A percentile compares a stretch with the other conserved stretches of the same genome.
These are phyloP conservation scores for Tanozyma kutaoensis DNA, from an alignment of 805 yeast species.

Conservation along the genomic window DNA sequence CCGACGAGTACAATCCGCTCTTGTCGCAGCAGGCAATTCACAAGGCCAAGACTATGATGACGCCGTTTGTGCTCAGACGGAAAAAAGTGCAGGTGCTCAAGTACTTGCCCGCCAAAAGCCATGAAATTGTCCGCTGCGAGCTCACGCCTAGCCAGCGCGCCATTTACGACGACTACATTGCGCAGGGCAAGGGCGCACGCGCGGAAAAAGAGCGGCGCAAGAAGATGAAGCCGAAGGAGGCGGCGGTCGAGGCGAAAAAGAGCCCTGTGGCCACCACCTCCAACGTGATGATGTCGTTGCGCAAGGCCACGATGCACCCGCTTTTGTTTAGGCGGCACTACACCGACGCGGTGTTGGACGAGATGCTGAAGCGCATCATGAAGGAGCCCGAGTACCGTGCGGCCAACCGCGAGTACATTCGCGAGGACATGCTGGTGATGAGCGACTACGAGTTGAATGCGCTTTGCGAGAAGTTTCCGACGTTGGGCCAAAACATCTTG, in stretches of 20 bases:
- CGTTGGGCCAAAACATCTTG: slow-evolving; percentile 41
- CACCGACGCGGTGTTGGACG: slow-evolving; percentile 35
- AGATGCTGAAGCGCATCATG: slow-evolving; percentile 73
- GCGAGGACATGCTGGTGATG: slow-evolving; percentile 93
- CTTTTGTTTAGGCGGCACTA: slow-evolving; percentile 61
- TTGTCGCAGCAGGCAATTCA: slow-evolving; percentile 83
- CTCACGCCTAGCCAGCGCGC: slow-evolving; percentile 39
- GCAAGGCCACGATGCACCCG: slow-evolving; percentile 93
- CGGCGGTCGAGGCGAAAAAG: slow-evolving; percentile 13
- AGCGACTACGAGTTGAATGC: slow-evolving; percentile 77
- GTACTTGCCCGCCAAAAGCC: slow-evolving; percentile 72
- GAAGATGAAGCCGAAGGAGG: slow-evolving; percentile 18
- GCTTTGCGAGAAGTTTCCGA: slow-evolving; percentile 63
- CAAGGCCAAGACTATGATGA: slow-evolving; percentile 96
- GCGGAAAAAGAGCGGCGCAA: slow-evolving; percentile 32
- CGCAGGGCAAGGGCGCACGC: slow-evolving; percentile 24
- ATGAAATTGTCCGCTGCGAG: slow-evolving; percentile 51
- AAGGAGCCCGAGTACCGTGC: slow-evolving; percentile 65
- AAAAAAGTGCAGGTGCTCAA: slow-evolving; percentile 84
- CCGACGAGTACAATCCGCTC: slow-evolving; percentile 53
- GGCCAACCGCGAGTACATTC: slow-evolving; percentile 67
- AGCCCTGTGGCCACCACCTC: slow-evolving; percentile 32
- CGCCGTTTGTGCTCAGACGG: slow-evolving; percentile 90
- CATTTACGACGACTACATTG: slow-evolving; percentile 52
- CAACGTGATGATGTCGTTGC: slow-evolving; percentile 73